These are phyloP conservation scores for Quercus bicolor DNA, from an alignment of 306 rosid genomes.

Conservation along the genomic window DNA sequence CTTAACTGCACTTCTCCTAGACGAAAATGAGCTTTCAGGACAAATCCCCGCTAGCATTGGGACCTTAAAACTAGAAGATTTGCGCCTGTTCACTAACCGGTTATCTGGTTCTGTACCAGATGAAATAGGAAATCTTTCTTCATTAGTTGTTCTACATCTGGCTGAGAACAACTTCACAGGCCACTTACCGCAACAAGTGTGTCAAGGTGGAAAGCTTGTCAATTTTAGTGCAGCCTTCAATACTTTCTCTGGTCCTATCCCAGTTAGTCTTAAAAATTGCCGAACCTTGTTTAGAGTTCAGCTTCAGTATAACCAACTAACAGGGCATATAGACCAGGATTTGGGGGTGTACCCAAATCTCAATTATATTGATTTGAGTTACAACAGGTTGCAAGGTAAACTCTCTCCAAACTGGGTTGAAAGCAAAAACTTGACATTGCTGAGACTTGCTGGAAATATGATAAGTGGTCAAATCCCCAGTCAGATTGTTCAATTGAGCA, in stretches of 20 bases:
- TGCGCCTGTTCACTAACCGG: slow-evolving; percentile 9
- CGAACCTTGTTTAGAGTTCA: slow-evolving; percentile 36
- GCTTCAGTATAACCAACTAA: slow-evolving; percentile 36
- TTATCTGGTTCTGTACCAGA: slow-evolving; percentile 40
- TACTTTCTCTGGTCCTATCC: slow-evolving; percentile 50
- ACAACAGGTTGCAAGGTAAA: slow-evolving; percentile 37
- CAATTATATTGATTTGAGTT: slow-evolving; percentile 51
- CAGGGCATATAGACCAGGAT: slow-evolving; percentile 37
- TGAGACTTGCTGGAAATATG: slow-evolving; percentile 16
- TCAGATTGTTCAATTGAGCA: slow-evolving; percentile 20
- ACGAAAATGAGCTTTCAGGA: slow-evolving; percentile 39
- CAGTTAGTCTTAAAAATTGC: slow-evolving; percentile 43
- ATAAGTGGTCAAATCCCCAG: slow-evolving; percentile 22
- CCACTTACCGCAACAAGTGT: slow-evolving; percentile 48
- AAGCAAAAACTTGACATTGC: slow-evolving; percentile 23
- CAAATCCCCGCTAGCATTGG: slow-evolving; percentile 40
- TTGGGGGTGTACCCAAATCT: slow-evolving; percentile 59
- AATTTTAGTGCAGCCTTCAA: slow-evolving; percentile 47
- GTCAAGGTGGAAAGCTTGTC: slow-evolving; percentile 42
- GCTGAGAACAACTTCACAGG: slow-evolving; percentile 54
- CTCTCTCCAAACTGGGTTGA: slow-evolving; percentile 48
- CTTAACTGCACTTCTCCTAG: slow-evolving; percentile 25
- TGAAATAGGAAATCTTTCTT: slow-evolving; percentile 47
- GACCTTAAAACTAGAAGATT: slow-evolving; percentile 2
- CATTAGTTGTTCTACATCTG: slow-evolving; percentile 39